These are phyloP conservation scores for Entrophospora sp. DNA, from an alignment of 192 early-diverging fungal species.

Conservation along the genomic window DNA sequence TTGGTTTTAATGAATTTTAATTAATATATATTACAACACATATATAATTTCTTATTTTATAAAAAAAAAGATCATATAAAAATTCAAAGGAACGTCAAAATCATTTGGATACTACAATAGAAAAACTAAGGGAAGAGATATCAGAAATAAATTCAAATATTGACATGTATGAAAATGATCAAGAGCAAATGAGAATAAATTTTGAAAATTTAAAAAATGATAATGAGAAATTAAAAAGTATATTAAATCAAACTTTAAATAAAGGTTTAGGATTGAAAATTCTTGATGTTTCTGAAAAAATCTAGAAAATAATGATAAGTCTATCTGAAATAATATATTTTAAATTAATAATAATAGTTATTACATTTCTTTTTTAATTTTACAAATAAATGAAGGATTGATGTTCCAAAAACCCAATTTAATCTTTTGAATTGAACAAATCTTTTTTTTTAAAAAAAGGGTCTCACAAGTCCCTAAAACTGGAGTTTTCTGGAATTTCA, in stretches of 20 bases:
- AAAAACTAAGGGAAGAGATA: constrained; percentile 26
- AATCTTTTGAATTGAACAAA: too few relatives aligned
- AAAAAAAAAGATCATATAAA: constrained; percentile 31
- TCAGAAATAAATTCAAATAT: background rate
- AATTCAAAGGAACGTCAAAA: constrained; percentile 40
- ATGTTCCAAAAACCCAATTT: too few relatives aligned
- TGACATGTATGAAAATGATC: background rate
- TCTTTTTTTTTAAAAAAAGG: too few relatives aligned
- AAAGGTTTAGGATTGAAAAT: background rate
- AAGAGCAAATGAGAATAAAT: background rate
- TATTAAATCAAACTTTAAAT: background rate
- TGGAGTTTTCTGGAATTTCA: too few relatives aligned
- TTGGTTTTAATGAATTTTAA: constrained; percentile 25
- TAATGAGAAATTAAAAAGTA: background rate
- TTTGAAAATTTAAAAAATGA: background rate
- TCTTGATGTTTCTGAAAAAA: too few relatives aligned
- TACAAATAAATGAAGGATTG: too few relatives aligned
- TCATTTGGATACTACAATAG: constrained; percentile 44
- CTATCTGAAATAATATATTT: too few relatives aligned
- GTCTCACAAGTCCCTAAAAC: too few relatives aligned
- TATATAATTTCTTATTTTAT: background rate
- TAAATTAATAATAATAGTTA: too few relatives aligned
- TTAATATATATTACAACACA: background rate
- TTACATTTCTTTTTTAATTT: too few relatives aligned
- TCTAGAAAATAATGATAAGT: too few relatives aligned